phyloP scores from a whole-genome alignment of 441 rosid genomes.

The Aleurites moluccanus region DNA sequence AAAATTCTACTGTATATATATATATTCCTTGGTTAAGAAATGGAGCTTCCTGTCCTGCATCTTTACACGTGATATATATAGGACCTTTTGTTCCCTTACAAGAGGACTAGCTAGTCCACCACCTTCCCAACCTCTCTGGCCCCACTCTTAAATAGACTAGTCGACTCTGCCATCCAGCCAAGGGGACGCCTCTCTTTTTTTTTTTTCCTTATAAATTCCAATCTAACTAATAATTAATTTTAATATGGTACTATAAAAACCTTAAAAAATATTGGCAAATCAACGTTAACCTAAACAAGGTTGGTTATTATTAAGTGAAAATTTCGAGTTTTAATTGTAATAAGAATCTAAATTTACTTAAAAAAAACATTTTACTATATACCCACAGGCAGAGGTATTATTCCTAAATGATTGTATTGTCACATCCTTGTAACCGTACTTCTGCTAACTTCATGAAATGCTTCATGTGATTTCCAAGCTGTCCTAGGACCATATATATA shows the following conservation, averaged over 20 bases:
- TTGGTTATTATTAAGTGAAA: too few species aligned
- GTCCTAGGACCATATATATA: slow-evolving; percentile 19
- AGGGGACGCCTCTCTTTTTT: background rate
- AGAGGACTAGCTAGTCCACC: slow-evolving; percentile 5
- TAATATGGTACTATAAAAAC: too few species aligned
- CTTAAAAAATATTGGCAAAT: background rate
- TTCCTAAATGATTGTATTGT: slow-evolving; percentile 15
- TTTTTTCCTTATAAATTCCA: too few species aligned
- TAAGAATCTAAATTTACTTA: too few species aligned
- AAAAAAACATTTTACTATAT: too few species aligned
- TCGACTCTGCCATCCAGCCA: slow-evolving; percentile 30
- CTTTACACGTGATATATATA: slow-evolving; percentile 36
- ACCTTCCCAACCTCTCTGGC: slow-evolving; percentile 13
- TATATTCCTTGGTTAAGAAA: slow-evolving; percentile 11
- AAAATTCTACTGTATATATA: too few species aligned
- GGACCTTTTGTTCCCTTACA: slow-evolving; percentile 25
- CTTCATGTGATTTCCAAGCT: slow-evolving; percentile 18
- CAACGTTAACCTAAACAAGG: background rate
- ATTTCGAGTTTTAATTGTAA: too few species aligned
- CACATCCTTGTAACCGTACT: slow-evolving; percentile 14
- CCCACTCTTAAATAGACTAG: slow-evolving; percentile 44
- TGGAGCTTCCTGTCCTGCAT: slow-evolving; percentile 15
- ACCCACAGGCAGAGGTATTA: background rate
- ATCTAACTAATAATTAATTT: background rate
- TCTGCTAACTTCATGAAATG: slow-evolving; percentile 1